A percentile compares a stretch with the other conserved stretches of the same genome.
phyloP scores from a whole-genome alignment of 495 filamentous ascomycete species.

The Neurospora discreta region DNA sequence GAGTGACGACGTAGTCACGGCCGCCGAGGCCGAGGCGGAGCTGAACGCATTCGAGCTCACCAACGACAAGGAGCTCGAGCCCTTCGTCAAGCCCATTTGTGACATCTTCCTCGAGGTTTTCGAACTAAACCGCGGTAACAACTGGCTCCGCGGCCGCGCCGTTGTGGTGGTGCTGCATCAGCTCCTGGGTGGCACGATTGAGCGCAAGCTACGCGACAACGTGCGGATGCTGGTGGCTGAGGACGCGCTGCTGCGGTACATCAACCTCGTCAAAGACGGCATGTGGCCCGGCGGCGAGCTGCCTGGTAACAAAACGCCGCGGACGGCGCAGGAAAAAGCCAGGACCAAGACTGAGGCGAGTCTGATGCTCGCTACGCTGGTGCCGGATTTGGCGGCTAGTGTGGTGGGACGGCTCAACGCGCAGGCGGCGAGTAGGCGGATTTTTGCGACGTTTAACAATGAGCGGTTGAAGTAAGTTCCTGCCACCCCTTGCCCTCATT shows the following conservation, averaged over 20 bases:
- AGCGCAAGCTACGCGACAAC: conserved; percentile 82
- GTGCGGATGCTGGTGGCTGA: conserved; percentile 60
- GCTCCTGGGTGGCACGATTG: conserved; percentile 83
- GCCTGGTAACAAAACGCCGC: conserved; percentile 36
- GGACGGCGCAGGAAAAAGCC: conserved; percentile 56
- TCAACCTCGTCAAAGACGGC: conserved; percentile 53
- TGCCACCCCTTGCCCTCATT: too few species aligned
- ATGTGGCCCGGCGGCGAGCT: conserved; percentile 71
- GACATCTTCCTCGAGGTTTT: conserved; percentile 96
- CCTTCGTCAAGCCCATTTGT: conserved; percentile 96
- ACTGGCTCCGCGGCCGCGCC: conserved; percentile 86
- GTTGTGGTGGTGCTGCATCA: conserved; percentile 87
- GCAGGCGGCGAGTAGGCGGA: conserved; percentile 65
- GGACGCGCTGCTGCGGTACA: conserved; percentile 64
- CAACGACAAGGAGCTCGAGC: conserved; percentile 59
- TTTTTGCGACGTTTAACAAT: conserved; percentile 79
- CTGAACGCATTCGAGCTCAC: conserved; percentile 79
- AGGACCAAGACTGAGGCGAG: conserved; percentile 64
- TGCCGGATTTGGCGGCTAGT: conserved; percentile 73
- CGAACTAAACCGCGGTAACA: conserved; percentile 86
- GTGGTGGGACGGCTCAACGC: conserved; percentile 80
- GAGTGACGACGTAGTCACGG: conserved; percentile 43
- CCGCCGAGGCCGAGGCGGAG: conserved; percentile 89
- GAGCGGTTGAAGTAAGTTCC: conserved; percentile 51
- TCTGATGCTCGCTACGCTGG: conserved; percentile 66